These are phyloP conservation scores for Exserohilum rostratum DNA, from an alignment of 2,329 filamentous ascomycete species.

Conservation along the genomic window DNA sequence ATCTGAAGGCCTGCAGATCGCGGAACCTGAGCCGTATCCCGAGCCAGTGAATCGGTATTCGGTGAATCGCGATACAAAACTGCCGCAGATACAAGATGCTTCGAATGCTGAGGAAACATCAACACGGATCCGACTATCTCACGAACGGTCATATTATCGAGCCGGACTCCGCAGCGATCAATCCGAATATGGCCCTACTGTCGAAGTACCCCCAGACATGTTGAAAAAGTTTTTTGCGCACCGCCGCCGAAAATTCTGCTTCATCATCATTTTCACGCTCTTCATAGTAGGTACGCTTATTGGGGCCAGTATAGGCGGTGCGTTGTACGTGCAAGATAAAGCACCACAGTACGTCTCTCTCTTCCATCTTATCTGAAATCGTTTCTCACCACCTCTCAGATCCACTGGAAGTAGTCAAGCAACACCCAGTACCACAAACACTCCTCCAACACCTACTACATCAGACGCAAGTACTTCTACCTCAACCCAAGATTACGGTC, in stretches of 20 bases:
- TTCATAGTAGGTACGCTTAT: background rate
- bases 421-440: background rate
- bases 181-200: background rate
- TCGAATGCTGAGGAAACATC: background rate
- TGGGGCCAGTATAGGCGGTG: constrained; percentile 5
- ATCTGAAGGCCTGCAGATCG: constrained; percentile 9
- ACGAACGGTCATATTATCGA: background rate
- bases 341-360: constrained; percentile 2
- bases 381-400: background rate
- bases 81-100: constrained; percentile 2
- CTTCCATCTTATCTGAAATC: background rate
- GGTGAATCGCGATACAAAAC: constrained; percentile 4
- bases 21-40: constrained; percentile 7
- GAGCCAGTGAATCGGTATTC: constrained; percentile 4
- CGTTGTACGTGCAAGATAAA: constrained; percentile 5
- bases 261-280: background rate
- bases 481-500: background rate
- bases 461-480: background rate
- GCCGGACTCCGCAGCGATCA: background rate
- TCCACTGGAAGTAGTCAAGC: background rate
- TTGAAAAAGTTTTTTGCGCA: constrained; percentile 7
- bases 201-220: constrained; percentile 2
- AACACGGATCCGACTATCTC: background rate
- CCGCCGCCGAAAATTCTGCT: constrained; percentile 1
- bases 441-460: background rate